Conservation (phyloP, 2,329 filamentous ascomycete genomes). For the Trichoderma afroharzianum region DNA sequence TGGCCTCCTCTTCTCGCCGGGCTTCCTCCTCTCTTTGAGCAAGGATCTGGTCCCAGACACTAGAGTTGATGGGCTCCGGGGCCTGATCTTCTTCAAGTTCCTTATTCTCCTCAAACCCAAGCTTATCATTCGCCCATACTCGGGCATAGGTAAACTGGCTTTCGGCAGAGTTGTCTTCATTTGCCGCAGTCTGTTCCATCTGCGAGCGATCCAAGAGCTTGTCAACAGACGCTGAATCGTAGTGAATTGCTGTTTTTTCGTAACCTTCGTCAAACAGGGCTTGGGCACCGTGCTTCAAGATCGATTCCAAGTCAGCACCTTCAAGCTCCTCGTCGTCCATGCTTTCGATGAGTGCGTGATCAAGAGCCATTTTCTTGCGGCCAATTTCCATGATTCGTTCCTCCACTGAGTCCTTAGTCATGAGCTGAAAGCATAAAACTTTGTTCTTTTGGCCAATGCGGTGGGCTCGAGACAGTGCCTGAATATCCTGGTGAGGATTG, state of each 20-base stretch:
- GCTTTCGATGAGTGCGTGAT: conserved; percentile 89
- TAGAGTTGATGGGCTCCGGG: conserved; percentile 55
- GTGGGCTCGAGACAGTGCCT: conserved; percentile 90
- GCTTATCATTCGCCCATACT: conserved; percentile 84
- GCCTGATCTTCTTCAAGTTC: conserved; percentile 50
- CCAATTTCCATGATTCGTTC: conserved; percentile 97
- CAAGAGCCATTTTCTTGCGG: conserved; percentile 90
- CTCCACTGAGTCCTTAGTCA: conserved; percentile 84
- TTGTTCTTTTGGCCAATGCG: conserved; percentile 96
- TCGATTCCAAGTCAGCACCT: conserved; percentile 77
- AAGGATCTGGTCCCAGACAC: conserved; percentile 88
- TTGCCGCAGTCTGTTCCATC: conserved; percentile 66
- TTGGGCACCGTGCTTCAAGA: conserved; percentile 81
- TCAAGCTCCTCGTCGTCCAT: conserved; percentile 82
- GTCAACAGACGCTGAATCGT: conserved; percentile 79
- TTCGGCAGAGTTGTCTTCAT: conserved; percentile 63
- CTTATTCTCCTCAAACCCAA: conserved; percentile 60
- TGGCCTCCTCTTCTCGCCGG: conserved; percentile 63
- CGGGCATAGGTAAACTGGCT: conserved; percentile 85
- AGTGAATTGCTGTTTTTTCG: conserved; percentile 69
- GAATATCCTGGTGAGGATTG: conserved; percentile 96
- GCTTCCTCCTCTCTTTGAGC: conserved; percentile 77
- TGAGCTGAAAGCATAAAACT: conserved; percentile 90
- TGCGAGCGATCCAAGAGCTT: conserved; percentile 84
- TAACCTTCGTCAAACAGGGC: conserved; percentile 78